These are phyloP conservation scores for Solanum microdontum DNA, from an alignment of 257 asterid species.

Conservation along the genomic window DNA sequence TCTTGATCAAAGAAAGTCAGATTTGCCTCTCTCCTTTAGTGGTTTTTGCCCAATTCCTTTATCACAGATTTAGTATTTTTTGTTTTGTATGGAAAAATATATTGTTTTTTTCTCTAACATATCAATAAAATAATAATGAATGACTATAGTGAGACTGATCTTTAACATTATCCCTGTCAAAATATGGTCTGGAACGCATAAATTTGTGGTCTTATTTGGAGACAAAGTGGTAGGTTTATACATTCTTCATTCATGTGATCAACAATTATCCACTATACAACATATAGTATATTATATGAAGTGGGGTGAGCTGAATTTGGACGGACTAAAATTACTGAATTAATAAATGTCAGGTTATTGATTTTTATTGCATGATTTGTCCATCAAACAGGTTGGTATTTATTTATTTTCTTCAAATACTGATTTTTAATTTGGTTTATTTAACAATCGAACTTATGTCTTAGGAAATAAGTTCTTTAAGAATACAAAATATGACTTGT, in stretches of 20 bases:
- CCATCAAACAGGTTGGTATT: not conserved
- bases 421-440: not conserved
- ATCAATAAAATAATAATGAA: not conserved
- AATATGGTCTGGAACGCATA: not conserved
- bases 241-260: not conserved
- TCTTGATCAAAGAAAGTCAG: not conserved
- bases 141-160: not conserved
- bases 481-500: not conserved
- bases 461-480: not conserved
- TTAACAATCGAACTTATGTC: not conserved
- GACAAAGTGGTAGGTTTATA: not conserved
- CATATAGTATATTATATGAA: not conserved
- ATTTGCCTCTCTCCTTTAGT: not conserved
- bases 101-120: not conserved
- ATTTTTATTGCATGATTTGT: not conserved
- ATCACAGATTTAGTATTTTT: not conserved
- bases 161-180: not conserved
- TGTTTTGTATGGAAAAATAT: not conserved
- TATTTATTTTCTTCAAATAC: not conserved
- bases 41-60: not conserved
- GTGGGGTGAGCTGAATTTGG: not conserved
- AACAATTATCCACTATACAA: not conserved
- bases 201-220: not conserved
- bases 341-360: not conserved
- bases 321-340: not conserved